A percentile compares a stretch with the other conserved stretches of the same genome.
Evolutionary conservation across 2,329 filamentous ascomycete species (phyloP).

Genomic region (Echinosphaeria canescens): DNA sequence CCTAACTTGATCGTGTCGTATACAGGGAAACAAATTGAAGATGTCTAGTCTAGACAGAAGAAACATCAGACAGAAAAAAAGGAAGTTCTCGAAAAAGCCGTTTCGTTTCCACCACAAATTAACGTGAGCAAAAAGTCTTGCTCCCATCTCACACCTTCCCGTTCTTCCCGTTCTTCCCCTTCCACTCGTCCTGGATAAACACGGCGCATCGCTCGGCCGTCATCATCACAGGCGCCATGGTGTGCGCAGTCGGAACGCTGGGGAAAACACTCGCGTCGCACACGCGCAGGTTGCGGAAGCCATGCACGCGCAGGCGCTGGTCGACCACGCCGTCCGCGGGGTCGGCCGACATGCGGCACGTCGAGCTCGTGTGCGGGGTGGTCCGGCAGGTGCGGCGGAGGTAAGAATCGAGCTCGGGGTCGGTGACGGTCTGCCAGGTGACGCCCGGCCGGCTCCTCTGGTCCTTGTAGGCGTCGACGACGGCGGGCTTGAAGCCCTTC

Average conservation of each 20-base stretch:
- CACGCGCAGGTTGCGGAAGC: constrained; percentile 53
- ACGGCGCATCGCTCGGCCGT: too few relatives aligned
- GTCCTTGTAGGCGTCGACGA: background rate
- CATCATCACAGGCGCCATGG: too few relatives aligned
- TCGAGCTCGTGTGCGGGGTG: constrained; percentile 15
- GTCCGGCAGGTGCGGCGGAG: constrained; percentile 4
- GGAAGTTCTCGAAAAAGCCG: too few relatives aligned
- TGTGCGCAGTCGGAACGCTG: constrained; percentile 66
- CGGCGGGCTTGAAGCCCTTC: background rate
- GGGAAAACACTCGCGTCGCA: constrained; percentile 81
- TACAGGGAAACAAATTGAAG: too few relatives aligned
- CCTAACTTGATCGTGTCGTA: too few relatives aligned
- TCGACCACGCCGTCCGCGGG: constrained; percentile 63
- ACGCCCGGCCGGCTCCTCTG: constrained; percentile 2
- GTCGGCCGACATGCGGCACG: constrained; percentile 14
- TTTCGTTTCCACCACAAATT: too few relatives aligned
- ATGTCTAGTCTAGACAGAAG: too few relatives aligned
- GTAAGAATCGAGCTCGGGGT: constrained; percentile 11
- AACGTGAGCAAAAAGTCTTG: too few relatives aligned
- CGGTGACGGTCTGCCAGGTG: constrained; percentile 8
- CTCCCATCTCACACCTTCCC: too few relatives aligned
- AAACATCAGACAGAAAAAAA: too few relatives aligned
- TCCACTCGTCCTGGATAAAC: too few relatives aligned
- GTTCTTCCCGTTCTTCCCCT: too few relatives aligned
- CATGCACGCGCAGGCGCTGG: constrained; percentile 46